Evolutionary conservation across 371 early-diverging fungal species (phyloP).

Genomic region (Ordospora pajunii): DNA sequence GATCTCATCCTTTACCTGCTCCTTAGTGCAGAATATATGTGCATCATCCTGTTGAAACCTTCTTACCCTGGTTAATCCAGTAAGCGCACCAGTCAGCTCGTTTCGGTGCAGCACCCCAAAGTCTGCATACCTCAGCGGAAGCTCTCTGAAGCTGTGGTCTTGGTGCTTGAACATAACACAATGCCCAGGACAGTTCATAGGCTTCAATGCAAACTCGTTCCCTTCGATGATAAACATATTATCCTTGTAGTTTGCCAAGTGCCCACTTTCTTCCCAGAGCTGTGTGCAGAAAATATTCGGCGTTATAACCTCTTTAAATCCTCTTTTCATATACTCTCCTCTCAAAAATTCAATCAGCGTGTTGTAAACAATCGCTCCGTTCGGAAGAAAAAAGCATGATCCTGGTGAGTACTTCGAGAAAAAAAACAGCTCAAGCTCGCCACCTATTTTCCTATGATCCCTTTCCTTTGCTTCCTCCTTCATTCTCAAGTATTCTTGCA

Average conservation of each 20-base stretch:
- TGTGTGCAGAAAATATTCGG: conserved; percentile 87
- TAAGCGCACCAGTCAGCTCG: conserved; percentile 86
- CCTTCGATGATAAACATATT: conserved; percentile 76
- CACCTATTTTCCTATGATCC: conserved; percentile 92
- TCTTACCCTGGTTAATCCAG: conserved; percentile 91
- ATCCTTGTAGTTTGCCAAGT: conserved; percentile 93
- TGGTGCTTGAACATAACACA: conserved; percentile 86
- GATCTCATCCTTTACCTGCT: conserved; percentile 75
- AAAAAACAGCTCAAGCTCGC: conserved; percentile 77
- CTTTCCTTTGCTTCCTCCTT: conserved; percentile 87
- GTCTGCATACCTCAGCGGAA: conserved; percentile 93
- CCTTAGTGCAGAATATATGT: conserved; percentile 85
- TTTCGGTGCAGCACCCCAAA: conserved; percentile 97
- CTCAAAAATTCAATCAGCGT: conserved; percentile 76
- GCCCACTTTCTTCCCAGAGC: conserved; percentile 93
- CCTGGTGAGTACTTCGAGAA: conserved; percentile 91
- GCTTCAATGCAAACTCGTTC: conserved; percentile 75
- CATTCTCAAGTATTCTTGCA: conserved; percentile 82
- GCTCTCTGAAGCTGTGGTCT: conserved; percentile 82
- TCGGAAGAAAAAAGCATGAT: conserved; percentile 85
- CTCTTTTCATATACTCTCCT: conserved; percentile 76
- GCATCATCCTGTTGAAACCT: conserved; percentile 99
- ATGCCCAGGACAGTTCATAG: conserved; percentile 99
- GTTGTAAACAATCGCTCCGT: conserved; percentile 88
- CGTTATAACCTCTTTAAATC: conserved; percentile 84